Base-by-base conservation (phyloP, 176 grass and related monocot genomes). In the Dactylis glomerata region DNA sequence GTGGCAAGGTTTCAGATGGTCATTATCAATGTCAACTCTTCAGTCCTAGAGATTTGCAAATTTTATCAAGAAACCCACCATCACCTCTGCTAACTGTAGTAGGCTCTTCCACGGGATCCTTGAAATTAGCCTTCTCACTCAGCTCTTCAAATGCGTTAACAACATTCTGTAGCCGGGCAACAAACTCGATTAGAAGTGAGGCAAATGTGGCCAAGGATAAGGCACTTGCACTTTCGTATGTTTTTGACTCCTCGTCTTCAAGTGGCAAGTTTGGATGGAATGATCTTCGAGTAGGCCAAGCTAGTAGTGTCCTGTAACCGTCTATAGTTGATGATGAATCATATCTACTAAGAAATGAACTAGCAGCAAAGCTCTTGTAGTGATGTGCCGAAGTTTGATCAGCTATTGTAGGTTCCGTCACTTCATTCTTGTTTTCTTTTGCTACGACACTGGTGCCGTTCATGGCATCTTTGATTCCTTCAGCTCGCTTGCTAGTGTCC, bases 121-220 rank as follows among this genome's bases (percentile, higher is more conserved):
- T 92, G 76, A 96, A 99, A 16, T 92, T 83, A 30, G 93, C 93
- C 50, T 92, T 89, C 24, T 89, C 79, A 69, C 97, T 96, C 71
- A 99, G 83, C 58, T 99, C 93, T 30, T 96, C 84, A 62, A 96
- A 96, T 80, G 97, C 88, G 42, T 99, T 89, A 65, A 99, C 97
- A 80, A 96, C 76, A 76, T 99, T 99, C 51, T 99, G 93, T 71
- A 99, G 72, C 61, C 96, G 75, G n/a, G 93, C 93, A 70, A 99
- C 93, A 84, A 94, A 99, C 65, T 99, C 91, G 13, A 99, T 99
- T 57, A 96, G 88, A 86, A 96, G 96, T 0, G 93, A 99, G 56
- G 90, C 49, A 58, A 99, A 99, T 57, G 96, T 99, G 34, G 96
- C 93, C 69, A 99, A 79, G 23, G 96, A 96, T 92, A 96, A 83